Base-by-base conservation (phyloP, 345 rosid species). In the Adansonia digitata region DNA sequence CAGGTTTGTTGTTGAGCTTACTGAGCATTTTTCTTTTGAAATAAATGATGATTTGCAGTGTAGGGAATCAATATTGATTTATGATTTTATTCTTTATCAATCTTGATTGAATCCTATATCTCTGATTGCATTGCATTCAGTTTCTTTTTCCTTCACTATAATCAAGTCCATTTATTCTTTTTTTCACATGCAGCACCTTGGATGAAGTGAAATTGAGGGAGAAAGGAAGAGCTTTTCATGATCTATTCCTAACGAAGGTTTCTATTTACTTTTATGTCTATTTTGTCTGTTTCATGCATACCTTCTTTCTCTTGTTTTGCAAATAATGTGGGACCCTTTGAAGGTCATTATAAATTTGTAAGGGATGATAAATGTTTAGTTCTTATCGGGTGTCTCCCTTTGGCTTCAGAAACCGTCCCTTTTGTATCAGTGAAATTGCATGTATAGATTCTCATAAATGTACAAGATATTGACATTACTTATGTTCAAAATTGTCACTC, bases 191-290 rank as follows among this genome's bases (percentile, higher is more conserved):
- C 90, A 92, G 98, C 90, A 85, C 91, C 61, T 81, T 90, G 81
- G 97, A 90, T 82, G 97, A 88, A 86, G 92, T 81, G 69, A 94
- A 92, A 83, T 84, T 94, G 86, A 94, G 89, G 86, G 97, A 92
- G 81, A 94, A 90, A 87, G 94, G 91, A 75, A 81, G 93, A 86
- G 82, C 85, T 69, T 94, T 92, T 81, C 97, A 90, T 72, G 98
- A 92, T 85, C 84, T 92, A 39, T 94, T 94, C 84, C 83, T 92
- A 77, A 90, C 94, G 69, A 94, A 94, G 96, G 98, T 94, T 55
- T 72, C 71, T 68, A 20, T 70, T 27, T 18, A 18, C 59, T 57
- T 55, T 69, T 49, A 53, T 66, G 24, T 51, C 17, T 59, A 72
- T 64, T 53, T 68, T 37, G 1, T 1, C 24, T 46, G 49, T 48